phyloP scores from a whole-genome alignment of 2,329 filamentous ascomycete genomes.

The Aureobasidium sp. region DNA sequence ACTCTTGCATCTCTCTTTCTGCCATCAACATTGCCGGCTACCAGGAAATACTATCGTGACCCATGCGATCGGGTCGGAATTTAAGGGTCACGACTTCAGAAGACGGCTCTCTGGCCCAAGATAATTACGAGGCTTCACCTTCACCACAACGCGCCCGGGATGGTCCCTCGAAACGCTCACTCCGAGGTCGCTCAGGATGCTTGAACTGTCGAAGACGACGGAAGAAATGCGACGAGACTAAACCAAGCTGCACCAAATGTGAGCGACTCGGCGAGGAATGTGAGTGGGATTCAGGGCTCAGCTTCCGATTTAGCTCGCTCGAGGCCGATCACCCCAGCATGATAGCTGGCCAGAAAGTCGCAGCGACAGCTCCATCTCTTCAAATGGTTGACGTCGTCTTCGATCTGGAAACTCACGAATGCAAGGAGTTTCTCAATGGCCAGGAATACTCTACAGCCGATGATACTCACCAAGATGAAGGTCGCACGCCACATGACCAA shows the following conservation, averaged over 20 bases:
- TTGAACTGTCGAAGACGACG: conserved; percentile 26
- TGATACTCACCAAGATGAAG: neutral
- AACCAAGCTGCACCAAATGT: conserved; percentile 25
- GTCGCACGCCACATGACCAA: neutral
- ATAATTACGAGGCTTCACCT: neutral
- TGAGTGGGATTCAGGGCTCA: conserved; percentile 18
- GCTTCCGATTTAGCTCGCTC: conserved; percentile 19
- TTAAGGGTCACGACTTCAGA: neutral
- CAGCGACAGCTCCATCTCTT: conserved; percentile 2
- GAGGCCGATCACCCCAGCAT: conserved; percentile 25
- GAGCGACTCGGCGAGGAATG: conserved; percentile 21
- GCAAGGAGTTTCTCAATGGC: conserved; percentile 5
- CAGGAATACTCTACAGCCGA: neutral
- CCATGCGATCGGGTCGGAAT: neutral
- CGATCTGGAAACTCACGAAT: conserved; percentile 20
- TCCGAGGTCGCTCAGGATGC: conserved; percentile 25
- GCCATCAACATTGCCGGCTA: neutral
- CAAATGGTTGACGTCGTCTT: conserved; percentile 25
- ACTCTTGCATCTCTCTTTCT: neutral
- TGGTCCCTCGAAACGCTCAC: neutral
- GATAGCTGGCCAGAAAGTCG: conserved; percentile 17
- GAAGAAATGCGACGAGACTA: conserved; percentile 25
- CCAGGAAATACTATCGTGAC: neutral
- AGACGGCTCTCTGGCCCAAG: neutral
- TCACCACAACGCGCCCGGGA: neutral